These are phyloP conservation scores for Fusarium graminum DNA, from an alignment of 2,329 filamentous ascomycete genomes.

Conservation along the genomic window DNA sequence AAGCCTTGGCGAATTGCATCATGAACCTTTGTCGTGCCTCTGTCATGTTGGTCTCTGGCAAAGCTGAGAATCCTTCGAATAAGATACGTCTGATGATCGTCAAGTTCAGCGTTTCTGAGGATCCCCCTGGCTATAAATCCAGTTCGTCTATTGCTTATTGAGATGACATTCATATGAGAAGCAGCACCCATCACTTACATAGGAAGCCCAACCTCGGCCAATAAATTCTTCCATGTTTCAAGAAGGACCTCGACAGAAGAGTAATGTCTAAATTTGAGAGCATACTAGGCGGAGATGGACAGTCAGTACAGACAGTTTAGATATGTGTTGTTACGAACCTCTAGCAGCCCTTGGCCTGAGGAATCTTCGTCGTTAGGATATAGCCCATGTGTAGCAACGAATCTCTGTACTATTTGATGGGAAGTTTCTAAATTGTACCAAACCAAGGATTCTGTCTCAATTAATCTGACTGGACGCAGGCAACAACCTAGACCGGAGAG, in stretches of 20 bases:
- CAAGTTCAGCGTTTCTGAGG: too few relatives aligned
- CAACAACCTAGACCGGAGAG: conserved; percentile 13
- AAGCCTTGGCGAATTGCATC: not conserved
- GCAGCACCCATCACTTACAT: not conserved
- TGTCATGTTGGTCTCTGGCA: not conserved
- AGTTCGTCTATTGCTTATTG: not conserved
- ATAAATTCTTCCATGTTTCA: conserved; percentile 2
- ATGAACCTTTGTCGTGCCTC: conserved; percentile 9
- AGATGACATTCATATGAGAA: fast-evolving
- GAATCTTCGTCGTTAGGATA: conserved; percentile 4
- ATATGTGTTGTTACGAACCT: not conserved
- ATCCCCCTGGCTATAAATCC: too few relatives aligned
- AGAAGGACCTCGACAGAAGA: conserved; percentile 10
- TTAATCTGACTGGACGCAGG: not conserved
- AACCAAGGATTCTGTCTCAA: fast-evolving
- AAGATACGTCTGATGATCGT: not conserved
- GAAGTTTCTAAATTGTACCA: fast-evolving
- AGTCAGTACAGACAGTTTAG: fast-evolving
- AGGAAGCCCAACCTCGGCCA: conserved; percentile 11
- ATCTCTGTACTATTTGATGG: not conserved
- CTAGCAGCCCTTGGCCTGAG: not conserved
- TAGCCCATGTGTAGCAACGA: not conserved
- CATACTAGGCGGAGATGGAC: too few relatives aligned
- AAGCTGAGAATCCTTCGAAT: not conserved
- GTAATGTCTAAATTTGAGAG: too few relatives aligned